These are phyloP conservation scores for Talaromyces sp. DNA, from an alignment of 2,329 filamentous ascomycete genomes.

Conservation along the genomic window DNA sequence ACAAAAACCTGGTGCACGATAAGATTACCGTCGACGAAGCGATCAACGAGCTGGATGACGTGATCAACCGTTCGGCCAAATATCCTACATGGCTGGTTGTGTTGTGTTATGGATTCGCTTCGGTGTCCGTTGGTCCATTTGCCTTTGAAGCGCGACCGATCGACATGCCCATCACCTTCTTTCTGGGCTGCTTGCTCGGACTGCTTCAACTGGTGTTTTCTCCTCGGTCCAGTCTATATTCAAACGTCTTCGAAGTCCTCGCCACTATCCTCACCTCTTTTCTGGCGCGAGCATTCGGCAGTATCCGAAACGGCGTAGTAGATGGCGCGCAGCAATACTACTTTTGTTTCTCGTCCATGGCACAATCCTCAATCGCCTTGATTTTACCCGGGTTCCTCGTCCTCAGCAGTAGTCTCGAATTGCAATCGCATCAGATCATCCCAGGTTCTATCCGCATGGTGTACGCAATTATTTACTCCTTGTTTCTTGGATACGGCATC, in stretches of 20 bases:
- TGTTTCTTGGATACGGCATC: constrained; percentile 69
- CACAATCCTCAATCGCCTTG: constrained; percentile 70
- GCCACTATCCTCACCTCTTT: constrained; percentile 65
- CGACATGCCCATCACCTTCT: constrained; percentile 72
- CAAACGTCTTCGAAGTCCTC: constrained; percentile 62
- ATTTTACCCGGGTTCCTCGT: constrained; percentile 68
- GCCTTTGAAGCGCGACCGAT: constrained; percentile 73
- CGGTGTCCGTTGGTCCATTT: constrained; percentile 72
- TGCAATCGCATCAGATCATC: constrained; percentile 66
- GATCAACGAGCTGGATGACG: constrained; percentile 45
- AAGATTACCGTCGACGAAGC: constrained; percentile 46
- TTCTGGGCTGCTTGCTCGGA: constrained; percentile 71
- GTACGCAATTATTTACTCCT: constrained; percentile 69
- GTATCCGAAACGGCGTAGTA: constrained; percentile 49
- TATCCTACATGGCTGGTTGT: constrained; percentile 55
- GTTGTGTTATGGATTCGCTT: constrained; percentile 69
- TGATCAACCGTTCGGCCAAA: constrained; percentile 56
- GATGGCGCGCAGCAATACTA: constrained; percentile 36
- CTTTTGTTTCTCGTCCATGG: constrained; percentile 69
- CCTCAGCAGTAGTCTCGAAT: constrained; percentile 59
- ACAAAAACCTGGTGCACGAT: constrained; percentile 49
- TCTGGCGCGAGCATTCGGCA: constrained; percentile 64
- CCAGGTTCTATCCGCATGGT: constrained; percentile 70
- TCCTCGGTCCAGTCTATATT: constrained; percentile 65
- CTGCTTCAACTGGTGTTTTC: constrained; percentile 70